phyloP scores from a whole-genome alignment of 176 grass and related monocot species.

The Triticum aestivum region DNA sequence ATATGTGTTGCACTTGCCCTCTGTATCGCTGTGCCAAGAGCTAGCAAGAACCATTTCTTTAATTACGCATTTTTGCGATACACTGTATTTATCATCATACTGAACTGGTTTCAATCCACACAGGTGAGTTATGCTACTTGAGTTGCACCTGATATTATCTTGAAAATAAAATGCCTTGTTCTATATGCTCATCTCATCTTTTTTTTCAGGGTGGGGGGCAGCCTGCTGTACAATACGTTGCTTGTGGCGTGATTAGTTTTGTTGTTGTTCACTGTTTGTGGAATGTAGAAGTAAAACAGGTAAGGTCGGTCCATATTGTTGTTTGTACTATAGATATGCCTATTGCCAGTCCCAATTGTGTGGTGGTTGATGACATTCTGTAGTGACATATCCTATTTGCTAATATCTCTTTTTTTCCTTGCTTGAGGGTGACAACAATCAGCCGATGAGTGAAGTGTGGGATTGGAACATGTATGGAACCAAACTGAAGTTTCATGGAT shows the following conservation, averaged over 20 bases:
- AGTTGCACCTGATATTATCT: not conserved
- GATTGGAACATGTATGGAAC: too few relatives aligned
- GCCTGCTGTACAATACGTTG: conserved; percentile 74
- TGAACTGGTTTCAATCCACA: conserved; percentile 94
- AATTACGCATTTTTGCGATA: conserved; percentile 80
- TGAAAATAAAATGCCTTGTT: not conserved
- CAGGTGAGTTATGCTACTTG: conserved; percentile 43
- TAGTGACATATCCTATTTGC: not conserved
- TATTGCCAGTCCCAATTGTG: not conserved
- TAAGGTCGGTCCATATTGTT: conserved; percentile 18
- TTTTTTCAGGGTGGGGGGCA: conserved; percentile 26
- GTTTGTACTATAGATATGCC: not conserved
- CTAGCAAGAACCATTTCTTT: conserved; percentile 59
- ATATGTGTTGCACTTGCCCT: conserved; percentile 89
- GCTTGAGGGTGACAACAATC: not conserved
- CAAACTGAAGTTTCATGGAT: too few relatives aligned
- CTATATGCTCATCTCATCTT: not conserved
- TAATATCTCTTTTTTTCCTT: not conserved
- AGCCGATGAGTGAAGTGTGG: not conserved
- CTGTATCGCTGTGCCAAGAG: conserved; percentile 78
- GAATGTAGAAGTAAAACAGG: conserved; percentile 76
- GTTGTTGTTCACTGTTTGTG: conserved; percentile 67
- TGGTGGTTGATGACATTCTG: not conserved
- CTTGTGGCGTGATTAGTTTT: conserved; percentile 69
- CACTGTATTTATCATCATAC: conserved; percentile 69